These are phyloP conservation scores for Capsicum rhomboideum DNA, from an alignment of 257 asterid species.

Conservation along the genomic window DNA sequence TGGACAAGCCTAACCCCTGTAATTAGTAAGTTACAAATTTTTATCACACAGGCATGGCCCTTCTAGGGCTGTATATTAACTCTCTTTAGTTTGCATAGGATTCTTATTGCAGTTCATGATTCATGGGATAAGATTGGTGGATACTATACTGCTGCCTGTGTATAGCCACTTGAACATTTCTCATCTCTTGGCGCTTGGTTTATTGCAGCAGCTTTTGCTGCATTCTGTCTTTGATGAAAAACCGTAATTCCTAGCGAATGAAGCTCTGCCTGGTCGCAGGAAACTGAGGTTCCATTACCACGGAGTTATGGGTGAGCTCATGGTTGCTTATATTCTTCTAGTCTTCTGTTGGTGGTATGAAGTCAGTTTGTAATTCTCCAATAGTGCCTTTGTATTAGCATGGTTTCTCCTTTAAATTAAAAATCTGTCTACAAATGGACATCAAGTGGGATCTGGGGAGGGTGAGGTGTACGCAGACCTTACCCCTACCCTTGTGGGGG, in stretches of 20 bases:
- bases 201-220: background rate
- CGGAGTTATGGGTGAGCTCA: background rate
- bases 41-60: background rate
- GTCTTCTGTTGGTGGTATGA: background rate
- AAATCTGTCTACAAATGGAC: background rate
- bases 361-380: background rate
- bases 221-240: background rate
- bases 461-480: background rate
- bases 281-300: background rate
- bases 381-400: background rate
- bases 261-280: background rate
- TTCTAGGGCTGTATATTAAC: background rate
- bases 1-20: background rate
- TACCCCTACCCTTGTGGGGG: background rate
- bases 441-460: no score
- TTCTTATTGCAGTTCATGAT: background rate
- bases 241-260: background rate
- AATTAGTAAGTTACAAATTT: no score
- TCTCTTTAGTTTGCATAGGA: background rate
- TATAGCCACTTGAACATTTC: background rate
- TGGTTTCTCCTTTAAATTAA: background rate
- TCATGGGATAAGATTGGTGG: background rate
- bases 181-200: background rate
- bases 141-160: background rate
- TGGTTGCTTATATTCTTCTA: background rate